Conservation (phyloP, 208 protist species). For the Wallacemonas sp. region DNA sequence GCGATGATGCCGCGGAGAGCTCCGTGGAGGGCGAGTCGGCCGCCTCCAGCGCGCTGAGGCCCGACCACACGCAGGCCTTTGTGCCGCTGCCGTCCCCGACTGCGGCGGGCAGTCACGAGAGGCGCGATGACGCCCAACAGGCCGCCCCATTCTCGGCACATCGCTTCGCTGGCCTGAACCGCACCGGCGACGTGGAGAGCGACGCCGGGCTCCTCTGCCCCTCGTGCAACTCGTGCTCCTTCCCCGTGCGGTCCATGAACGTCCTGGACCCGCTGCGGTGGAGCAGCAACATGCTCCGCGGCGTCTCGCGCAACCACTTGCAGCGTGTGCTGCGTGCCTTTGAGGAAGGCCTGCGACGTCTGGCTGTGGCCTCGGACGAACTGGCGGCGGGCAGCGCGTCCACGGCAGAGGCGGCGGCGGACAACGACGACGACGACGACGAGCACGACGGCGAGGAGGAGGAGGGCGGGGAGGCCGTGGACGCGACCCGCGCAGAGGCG, state of each 20-base stretch:
- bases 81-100: background rate
- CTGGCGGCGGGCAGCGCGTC: conserved; percentile 33
- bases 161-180: conserved; percentile 31
- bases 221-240: conserved; percentile 67
- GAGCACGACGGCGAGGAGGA: background rate
- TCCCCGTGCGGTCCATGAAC: conserved; percentile 87
- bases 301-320: conserved; percentile 83
- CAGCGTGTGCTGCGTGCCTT: conserved; percentile 80
- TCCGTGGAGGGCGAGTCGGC: too few species aligned
- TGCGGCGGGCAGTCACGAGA: background rate
- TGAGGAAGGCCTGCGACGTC: conserved; percentile 51
- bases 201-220: conserved; percentile 56
- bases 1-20: background rate
- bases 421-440: background rate
- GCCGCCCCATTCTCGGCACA: too few species aligned
- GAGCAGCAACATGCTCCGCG: conserved; percentile 89
- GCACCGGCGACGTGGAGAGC: conserved; percentile 29
- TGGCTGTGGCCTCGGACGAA: conserved; percentile 46
- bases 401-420: conserved; percentile 32
- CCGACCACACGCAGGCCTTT: background rate
- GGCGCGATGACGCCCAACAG: too few species aligned
- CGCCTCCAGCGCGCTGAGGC: background rate
- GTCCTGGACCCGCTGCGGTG: conserved; percentile 92
- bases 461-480: background rate
- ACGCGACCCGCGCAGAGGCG: background rate